Conservation (phyloP, 1,139 yeast genomes). For the Hemisphaericaspora subhashii region DNA sequence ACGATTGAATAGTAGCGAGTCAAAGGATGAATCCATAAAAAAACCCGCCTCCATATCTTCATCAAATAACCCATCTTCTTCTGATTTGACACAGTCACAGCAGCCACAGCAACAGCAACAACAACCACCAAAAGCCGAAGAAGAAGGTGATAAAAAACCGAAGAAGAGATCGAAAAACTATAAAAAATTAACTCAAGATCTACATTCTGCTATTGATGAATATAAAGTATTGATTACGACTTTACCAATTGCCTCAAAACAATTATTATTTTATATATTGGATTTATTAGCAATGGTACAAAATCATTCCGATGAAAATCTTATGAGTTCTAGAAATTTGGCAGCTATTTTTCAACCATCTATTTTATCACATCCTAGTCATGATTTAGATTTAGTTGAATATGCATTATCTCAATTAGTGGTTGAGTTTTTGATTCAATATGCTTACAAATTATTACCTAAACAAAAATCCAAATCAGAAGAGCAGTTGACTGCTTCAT, state of each 20-base stretch:
- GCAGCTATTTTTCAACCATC: conserved; percentile 98
- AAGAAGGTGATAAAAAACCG: conserved; percentile 3
- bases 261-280: conserved; percentile 80
- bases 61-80: conserved; percentile 1
- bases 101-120: conserved; percentile 2
- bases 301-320: conserved; percentile 69
- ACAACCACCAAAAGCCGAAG: conserved; percentile 4
- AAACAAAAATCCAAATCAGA: conserved; percentile 18
- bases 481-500: neutral
- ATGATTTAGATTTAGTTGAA: conserved; percentile 89
- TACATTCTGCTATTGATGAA: conserved; percentile 66
- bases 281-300: conserved; percentile 88
- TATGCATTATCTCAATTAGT: conserved; percentile 85
- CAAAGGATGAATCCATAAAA: neutral
- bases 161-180: conserved; percentile 34
- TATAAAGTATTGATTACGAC: conserved; percentile 67
- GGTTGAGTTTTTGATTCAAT: conserved; percentile 85
- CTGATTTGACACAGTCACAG: conserved; percentile 4
- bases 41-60: conserved; percentile 2
- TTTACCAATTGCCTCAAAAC: conserved; percentile 72
- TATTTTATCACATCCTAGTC: conserved; percentile 85
- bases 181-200: conserved; percentile 54
- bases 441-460: conserved; percentile 76
- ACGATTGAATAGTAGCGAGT: conserved; percentile 19
- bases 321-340: conserved; percentile 90